Base-by-base conservation (phyloP, 2,329 filamentous ascomycete species). In the Epicoccum sorghinum region DNA sequence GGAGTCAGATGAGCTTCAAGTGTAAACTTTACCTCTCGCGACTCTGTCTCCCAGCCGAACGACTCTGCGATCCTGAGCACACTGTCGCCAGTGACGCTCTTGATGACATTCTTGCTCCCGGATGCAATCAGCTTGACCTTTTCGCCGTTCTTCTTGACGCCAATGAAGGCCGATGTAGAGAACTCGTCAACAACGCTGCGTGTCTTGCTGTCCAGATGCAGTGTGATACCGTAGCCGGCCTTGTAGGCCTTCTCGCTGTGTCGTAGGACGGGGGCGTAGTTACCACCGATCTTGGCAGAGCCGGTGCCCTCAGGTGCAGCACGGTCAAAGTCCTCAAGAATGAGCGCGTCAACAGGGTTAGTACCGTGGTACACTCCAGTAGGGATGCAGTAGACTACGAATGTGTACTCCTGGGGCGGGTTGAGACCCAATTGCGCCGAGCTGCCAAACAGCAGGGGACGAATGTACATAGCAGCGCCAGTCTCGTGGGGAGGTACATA, bases 311-410 rank as follows among this genome's bases (percentile, higher is more conserved):
- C 86, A 1, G 95, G 93, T n/a, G 93, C 93, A 0, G 93, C 86
- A 27, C 93, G 90, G 75, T 98, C 93, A 72, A 98, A 98, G 27
- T 95, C 89, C 68, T 98, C 93, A 3, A 98, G 82, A 55, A 98
- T 89, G 47, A 97, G 79, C 1, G 89, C 91, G 68, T 89, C 87
- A n/a, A 96, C 91, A 0, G 93, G 91, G 64, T 92, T 86, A 0
- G 88, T 86, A 33, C 95, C 93, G 76, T 98, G 93, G 79, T 97
- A 98, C 13, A 96, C 92, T 7, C 93, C 93, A 0, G 91, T 96
- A 0, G 93, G 93, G 72, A 96, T 82, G 9, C 96, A 93, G 70
- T 89, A 98, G 24, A 98, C 92, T 57, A 85, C 85, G 70, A 98
- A 96, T 0, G 86, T 93, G 79, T 96, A 98, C 78, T 96, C 92